These are phyloP conservation scores for Saccharomycopsis phalli DNA, from an alignment of 1,139 yeast genomes.

Conservation along the genomic window DNA sequence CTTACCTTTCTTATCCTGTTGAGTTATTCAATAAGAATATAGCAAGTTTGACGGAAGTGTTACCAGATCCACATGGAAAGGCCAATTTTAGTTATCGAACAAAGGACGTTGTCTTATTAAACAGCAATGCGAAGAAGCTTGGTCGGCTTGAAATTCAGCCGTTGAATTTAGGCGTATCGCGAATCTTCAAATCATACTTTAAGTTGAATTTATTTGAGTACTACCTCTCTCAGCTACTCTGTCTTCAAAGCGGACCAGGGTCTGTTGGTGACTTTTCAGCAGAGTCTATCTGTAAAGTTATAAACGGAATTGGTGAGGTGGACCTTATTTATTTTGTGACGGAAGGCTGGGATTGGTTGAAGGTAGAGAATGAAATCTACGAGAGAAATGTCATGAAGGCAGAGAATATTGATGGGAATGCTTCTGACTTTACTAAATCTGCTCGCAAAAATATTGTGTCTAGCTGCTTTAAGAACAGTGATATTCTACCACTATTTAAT, in stretches of 20 bases:
- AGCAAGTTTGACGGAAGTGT: slow-evolving; percentile 15
- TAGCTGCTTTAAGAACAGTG: slow-evolving; percentile 17
- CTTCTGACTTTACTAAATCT: not conserved
- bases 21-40: slow-evolving; percentile 16
- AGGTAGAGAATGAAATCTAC: slow-evolving; percentile 18
- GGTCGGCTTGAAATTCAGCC: slow-evolving; percentile 25
- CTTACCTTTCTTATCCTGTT: slow-evolving; percentile 15
- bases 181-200: slow-evolving; percentile 26
- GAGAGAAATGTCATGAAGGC: slow-evolving; percentile 11
- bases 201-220: slow-evolving; percentile 24
- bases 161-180: slow-evolving; percentile 26
- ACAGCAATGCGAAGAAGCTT: slow-evolving; percentile 16
- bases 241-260: slow-evolving; percentile 1
- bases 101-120: slow-evolving; percentile 14
- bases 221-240: slow-evolving; percentile 19
- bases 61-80: slow-evolving; percentile 4
- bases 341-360: slow-evolving; percentile 20
- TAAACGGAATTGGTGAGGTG: slow-evolving; percentile 18
- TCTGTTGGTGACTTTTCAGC: slow-evolving; percentile 11
- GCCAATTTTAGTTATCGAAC: slow-evolving; percentile 9
- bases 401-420: slow-evolving; percentile 10
- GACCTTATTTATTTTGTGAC: slow-evolving; percentile 20
- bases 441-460: slow-evolving; percentile 16
- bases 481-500: slow-evolving; percentile 10
- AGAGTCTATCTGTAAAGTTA: slow-evolving; percentile 11